These are phyloP conservation scores for Psilocybe sp. DNA, from an alignment of 768 basidiomycete genomes.

Conservation along the genomic window DNA sequence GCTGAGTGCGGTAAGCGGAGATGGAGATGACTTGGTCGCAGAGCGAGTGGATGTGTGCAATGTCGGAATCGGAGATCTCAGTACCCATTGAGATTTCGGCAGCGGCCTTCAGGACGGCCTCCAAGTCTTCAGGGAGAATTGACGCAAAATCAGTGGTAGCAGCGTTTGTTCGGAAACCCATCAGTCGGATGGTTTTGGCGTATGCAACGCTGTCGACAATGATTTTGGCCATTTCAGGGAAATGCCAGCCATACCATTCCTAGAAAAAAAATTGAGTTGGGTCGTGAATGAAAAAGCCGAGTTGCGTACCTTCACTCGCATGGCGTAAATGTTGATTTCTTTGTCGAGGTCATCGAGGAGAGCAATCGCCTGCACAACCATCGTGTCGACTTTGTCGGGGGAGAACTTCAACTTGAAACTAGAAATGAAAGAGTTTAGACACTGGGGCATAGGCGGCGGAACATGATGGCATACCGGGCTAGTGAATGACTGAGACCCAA, in stretches of 20 bases:
- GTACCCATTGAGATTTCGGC: conserved; percentile 99
- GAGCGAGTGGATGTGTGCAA: conserved; percentile 93
- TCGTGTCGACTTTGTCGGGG: conserved; percentile 98
- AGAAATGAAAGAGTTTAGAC: background rate
- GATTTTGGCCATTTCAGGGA: conserved; percentile 99
- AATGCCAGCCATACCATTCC: conserved; percentile 99
- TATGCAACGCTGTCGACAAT: conserved; percentile 96
- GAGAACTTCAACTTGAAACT: conserved; percentile 99
- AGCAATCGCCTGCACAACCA: conserved; percentile 99
- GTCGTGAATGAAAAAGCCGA: background rate
- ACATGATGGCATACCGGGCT: conserved; percentile 57
- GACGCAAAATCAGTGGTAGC: conserved; percentile 79
- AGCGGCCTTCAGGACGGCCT: conserved; percentile 90
- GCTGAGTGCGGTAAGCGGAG: conserved; percentile 89
- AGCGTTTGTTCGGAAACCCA: conserved; percentile 98
- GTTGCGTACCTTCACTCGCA: conserved; percentile 88
- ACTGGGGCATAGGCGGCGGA: background rate
- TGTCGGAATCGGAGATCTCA: conserved; percentile 96
- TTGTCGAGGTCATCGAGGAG: conserved; percentile 98
- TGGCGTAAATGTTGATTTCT: conserved; percentile 98
- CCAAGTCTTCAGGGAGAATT: conserved; percentile 96
- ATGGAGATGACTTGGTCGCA: conserved; percentile 99
- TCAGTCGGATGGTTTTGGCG: conserved; percentile 86
- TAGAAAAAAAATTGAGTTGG: conserved; percentile 24
- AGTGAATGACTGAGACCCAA: conserved; percentile 96